Evolutionary conservation across 1,284 basidiomycete genomes (phyloP), one percentile per base, ranked within the genome.

Genomic region (Cutaneotrichosporon curvatum): DNA sequence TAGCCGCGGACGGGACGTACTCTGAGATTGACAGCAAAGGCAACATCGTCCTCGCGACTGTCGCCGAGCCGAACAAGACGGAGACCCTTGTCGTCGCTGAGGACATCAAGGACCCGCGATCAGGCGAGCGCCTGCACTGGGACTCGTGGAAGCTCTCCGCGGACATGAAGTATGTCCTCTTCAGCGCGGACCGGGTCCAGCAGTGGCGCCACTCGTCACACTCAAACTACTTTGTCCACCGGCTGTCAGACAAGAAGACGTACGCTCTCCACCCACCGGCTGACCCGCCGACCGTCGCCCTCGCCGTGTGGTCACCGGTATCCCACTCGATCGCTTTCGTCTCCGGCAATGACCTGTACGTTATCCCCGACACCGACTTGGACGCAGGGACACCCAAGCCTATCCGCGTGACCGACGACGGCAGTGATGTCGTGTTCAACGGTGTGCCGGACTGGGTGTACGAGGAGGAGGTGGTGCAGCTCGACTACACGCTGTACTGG

Each of bases 401-500:
- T 1, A 81, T 92, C 39, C 81, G 84, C 14, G 75, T 98, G 7
- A 98, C 94, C 1, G 73, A 76, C 1, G 82, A 83, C 19, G 94
- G 92, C 1, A 87, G 84, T 37, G 76, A 79, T 0, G 85, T 85
- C 0, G 76, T 91, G 23, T 96, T 97, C 76, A 84, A 97, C 61
- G 94, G 91, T 6, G 84, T 96, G 0, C 87, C 90, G 0, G 90
- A 95, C 68, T 97, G 94, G 88, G 90, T 94, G 6, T 95, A 95
- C 68, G 91, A 96, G 68, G 91, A 96, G 68, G 91, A 96, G 66
- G 71, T 97, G 20, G 86, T 90, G 56, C 73, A 76, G 4, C 65
- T 73, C 30, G 81, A 90, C 59, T 82, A 71, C 42, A 83, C 90
- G 0, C 74, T 94, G 7, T 97, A 90, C 90, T 96, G 88, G 84